phyloP scores from a whole-genome alignment of 495 filamentous ascomycete genomes.

The Hapsidospora chrysogenum region DNA sequence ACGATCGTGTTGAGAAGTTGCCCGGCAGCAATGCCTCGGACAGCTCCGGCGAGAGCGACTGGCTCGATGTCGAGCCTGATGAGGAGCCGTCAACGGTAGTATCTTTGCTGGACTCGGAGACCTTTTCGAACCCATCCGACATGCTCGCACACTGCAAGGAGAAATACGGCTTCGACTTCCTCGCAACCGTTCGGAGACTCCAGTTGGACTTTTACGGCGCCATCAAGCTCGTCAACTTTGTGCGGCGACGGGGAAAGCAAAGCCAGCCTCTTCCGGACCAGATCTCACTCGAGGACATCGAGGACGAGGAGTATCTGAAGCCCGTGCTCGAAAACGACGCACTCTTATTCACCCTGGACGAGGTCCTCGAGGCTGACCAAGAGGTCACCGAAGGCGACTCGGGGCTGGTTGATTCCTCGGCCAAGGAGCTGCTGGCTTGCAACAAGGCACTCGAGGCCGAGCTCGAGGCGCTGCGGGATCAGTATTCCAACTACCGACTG shows the following conservation, averaged over 20 bases:
- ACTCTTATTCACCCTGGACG: constrained; percentile 68
- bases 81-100: constrained; percentile 44
- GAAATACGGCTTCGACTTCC: constrained; percentile 58
- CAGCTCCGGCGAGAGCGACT: constrained; percentile 41
- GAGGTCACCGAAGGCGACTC: constrained; percentile 10
- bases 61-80: constrained; percentile 56
- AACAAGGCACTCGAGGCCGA: constrained; percentile 55
- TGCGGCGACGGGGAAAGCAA: constrained; percentile 23
- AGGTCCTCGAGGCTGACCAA: constrained; percentile 31
- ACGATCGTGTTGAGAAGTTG: too few species aligned
- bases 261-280: constrained; percentile 33
- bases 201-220: constrained; percentile 65
- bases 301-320: constrained; percentile 61
- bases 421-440: constrained; percentile 30
- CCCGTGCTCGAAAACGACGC: constrained; percentile 85
- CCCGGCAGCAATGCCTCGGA: not conserved
- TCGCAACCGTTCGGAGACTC: constrained; percentile 43
- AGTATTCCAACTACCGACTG: constrained; percentile 56
- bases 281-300: constrained; percentile 40
- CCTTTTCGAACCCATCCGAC: constrained; percentile 43
- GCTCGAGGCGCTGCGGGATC: constrained; percentile 41
- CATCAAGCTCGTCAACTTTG: constrained; percentile 77
- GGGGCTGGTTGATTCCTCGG: constrained; percentile 9
- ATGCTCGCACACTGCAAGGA: constrained; percentile 62
- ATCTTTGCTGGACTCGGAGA: constrained; percentile 52